phyloP scores from a whole-genome alignment of 1,284 basidiomycete genomes.

The Marasmius oreades region DNA sequence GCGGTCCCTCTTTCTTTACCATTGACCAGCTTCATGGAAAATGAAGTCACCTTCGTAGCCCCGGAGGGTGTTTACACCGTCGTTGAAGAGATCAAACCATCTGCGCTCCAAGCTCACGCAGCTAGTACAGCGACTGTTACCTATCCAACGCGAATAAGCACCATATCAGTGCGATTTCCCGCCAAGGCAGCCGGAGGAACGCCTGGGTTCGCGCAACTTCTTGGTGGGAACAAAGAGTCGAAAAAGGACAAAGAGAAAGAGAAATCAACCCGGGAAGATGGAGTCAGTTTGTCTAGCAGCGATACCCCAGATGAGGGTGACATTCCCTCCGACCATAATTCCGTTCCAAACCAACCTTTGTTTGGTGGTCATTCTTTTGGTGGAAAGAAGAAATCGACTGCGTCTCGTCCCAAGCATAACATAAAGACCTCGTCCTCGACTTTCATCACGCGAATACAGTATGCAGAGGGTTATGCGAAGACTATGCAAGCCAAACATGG shows the following conservation, averaged over 20 bases:
- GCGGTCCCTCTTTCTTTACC: background rate
- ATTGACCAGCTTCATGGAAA: constrained; percentile 52
- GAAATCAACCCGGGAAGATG: constrained; percentile 53
- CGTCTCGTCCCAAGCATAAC: constrained; percentile 79
- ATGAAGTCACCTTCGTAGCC: constrained; percentile 77
- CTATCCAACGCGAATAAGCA: constrained; percentile 62
- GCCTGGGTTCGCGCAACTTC: constrained; percentile 62
- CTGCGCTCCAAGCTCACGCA: constrained; percentile 42
- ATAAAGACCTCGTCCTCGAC: constrained; percentile 85
- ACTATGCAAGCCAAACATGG: constrained; percentile 74
- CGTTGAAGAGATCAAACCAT: constrained; percentile 79
- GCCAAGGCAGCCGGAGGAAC: constrained; percentile 47
- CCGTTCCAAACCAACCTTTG: background rate
- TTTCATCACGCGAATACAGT: constrained; percentile 84
- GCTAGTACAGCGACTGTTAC: constrained; percentile 42
- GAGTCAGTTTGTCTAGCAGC: constrained; percentile 72
- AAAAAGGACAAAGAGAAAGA: constrained; percentile 61
- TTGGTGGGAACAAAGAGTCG: constrained; percentile 58
- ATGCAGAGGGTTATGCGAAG: constrained; percentile 72
- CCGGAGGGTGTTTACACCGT: constrained; percentile 85
- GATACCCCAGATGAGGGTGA: constrained; percentile 63
- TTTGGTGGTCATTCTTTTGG: constrained; percentile 18
- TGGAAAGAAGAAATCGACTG: constrained; percentile 57
- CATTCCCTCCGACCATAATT: constrained; percentile 29
- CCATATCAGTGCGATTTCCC: constrained; percentile 61